Base-by-base conservation (phyloP, 306 rosid species). In the Dryas octopetala region DNA sequence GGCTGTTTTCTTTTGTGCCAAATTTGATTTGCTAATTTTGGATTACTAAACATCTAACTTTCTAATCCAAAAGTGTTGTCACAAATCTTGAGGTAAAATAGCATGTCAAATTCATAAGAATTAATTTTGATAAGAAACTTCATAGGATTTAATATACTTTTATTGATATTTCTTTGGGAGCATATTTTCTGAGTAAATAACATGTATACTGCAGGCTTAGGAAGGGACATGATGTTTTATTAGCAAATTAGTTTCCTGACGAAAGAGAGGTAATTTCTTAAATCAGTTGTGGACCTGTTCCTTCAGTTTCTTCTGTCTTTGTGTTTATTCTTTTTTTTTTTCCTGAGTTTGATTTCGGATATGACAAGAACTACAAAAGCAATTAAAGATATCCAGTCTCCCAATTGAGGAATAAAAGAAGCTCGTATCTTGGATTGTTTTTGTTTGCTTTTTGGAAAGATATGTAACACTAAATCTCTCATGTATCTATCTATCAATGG, bases 401-500 rank as follows among this genome's bases (percentile, higher is more conserved):
- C 89, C 82, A 10, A 48, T 77, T 84, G 84, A 77, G 66, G 92
- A 91, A 75, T 49, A 81, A 55, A 78, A 83, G 61, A 84, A 74
- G 26, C 87, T 28, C 45, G 16, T 89, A 54, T 71, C 86, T 70
- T 89, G 91, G 93, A 82, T 91, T 77, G 94, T 87, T 85, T 83
- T 90, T 80, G 16, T 38, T 76, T 68, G 54, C 28, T 9, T 40
- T 70, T 78, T 9, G 38, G 77, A 43, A 46, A 63, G 55, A 68
- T 26, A 7, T 19, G 72, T 61, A 23, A 60, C 43, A 40, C 45
- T 28, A 41, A 14, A 16, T 73, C n/a, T 63, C 19, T 68, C 50
- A 41, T 71, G 60, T 66, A 10, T 16, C 61, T 32, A 32, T 32
- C 38, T 32, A 32, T 2, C 38, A 2, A 32, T 2, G 3, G 3